Percentiles rank a stretch among this genome's conserved stretches.
Conservation (phyloP, 306 rosid species). For the Rosa rugosa region DNA sequence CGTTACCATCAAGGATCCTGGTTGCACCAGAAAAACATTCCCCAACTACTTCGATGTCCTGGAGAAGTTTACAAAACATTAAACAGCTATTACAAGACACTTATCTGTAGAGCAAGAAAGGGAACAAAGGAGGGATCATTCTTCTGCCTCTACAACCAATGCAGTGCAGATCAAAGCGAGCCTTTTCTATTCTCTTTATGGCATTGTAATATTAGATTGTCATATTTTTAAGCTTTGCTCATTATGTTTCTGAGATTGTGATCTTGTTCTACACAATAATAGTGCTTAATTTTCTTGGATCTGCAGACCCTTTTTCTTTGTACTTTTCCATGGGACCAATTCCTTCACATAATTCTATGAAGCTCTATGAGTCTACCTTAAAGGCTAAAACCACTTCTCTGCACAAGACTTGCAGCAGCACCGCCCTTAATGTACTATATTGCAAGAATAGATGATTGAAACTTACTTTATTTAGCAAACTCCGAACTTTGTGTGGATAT, state of each 20-base stretch:
- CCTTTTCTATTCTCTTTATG: conserved; percentile 9
- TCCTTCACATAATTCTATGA: not conserved
- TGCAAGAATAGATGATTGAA: not conserved
- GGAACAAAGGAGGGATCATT: conserved; percentile 1
- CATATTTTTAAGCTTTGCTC: conserved; percentile 23
- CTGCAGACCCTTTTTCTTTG: not conserved
- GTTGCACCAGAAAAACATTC: conserved; percentile 96
- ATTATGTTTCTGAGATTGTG: conserved; percentile 18
- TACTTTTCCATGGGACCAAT: not conserved
- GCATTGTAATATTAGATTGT: conserved; percentile 15
- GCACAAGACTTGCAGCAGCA: conserved; percentile 6
- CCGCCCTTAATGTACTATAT: conserved; percentile 18
- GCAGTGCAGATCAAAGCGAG: conserved; percentile 27
- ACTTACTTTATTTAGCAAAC: conserved; percentile 5
- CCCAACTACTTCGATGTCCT: conserved; percentile 97
- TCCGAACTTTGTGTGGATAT: not conserved
- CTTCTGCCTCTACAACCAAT: conserved; percentile 16
- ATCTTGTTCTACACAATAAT: conserved; percentile 15
- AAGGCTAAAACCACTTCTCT: not conserved
- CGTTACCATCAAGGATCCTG: conserved; percentile 95
- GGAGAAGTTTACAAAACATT: conserved; percentile 65
- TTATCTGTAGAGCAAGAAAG: not conserved
- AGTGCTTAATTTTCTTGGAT: conserved; percentile 17
- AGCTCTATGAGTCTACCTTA: conserved; percentile 14
- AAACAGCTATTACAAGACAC: conserved; percentile 24